These are phyloP conservation scores for Penicillium egyptiacum DNA, from an alignment of 495 filamentous ascomycete species.

Conservation along the genomic window DNA sequence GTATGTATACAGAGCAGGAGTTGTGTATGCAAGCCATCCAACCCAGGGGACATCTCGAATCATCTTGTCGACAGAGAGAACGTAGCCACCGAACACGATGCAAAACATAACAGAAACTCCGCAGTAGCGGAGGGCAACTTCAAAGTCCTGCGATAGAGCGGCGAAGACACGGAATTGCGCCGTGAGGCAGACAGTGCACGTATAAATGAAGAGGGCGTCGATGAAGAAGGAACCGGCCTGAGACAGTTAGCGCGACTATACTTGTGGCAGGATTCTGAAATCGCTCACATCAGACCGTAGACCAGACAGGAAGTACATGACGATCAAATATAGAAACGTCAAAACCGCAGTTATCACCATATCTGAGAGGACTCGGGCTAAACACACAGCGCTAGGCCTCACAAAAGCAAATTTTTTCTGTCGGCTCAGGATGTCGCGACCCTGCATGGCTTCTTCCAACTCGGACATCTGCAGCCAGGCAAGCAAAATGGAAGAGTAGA, in stretches of 20 bases:
- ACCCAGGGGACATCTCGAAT: constrained; percentile 42
- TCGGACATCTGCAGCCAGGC: constrained; percentile 78
- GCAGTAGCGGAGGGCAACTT: constrained; percentile 39
- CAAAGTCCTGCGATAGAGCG: constrained; percentile 40
- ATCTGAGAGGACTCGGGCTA: constrained; percentile 71
- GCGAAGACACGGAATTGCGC: constrained; percentile 48
- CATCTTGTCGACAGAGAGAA: constrained; percentile 38
- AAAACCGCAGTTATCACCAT: constrained; percentile 62
- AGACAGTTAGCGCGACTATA: neutral
- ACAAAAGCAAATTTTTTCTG: constrained; percentile 79
- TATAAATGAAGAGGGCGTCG: constrained; percentile 54
- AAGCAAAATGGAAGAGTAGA: constrained; percentile 75
- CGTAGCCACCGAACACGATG: constrained; percentile 41
- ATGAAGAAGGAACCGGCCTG: constrained; percentile 54
- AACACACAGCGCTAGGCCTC: constrained; percentile 68
- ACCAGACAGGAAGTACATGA: constrained; percentile 66
- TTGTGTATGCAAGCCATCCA: constrained; percentile 51
- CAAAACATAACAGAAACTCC: constrained; percentile 37
- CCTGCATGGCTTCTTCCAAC: constrained; percentile 66
- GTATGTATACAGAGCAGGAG: constrained; percentile 70
- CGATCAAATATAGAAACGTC: constrained; percentile 64
- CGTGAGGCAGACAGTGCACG: constrained; percentile 54
- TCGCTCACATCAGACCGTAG: constrained; percentile 44
- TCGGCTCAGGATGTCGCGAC: constrained; percentile 70
- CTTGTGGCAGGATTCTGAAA: too few relatives aligned